Conservation (phyloP, 164 flowering plant genomes). For the Warburgia ugandensis region DNA sequence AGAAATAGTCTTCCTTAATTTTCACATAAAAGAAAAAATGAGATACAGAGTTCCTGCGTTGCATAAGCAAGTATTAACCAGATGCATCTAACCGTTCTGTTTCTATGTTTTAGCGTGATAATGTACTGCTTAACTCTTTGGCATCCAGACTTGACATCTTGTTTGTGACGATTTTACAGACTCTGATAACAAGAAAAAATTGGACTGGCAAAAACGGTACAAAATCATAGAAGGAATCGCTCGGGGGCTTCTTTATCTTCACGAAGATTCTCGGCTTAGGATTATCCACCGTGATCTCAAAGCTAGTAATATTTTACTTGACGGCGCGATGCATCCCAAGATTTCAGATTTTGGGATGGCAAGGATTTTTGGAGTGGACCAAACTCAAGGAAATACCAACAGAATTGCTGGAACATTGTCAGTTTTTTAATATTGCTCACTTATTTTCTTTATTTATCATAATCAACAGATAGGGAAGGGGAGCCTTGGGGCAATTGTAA, state of each 20-base stretch:
- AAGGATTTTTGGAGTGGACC: constrained; percentile 25
- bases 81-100: too few species aligned
- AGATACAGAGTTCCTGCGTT: too few species aligned
- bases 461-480: neutral
- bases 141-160: too few species aligned
- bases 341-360: constrained; percentile 45
- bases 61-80: too few species aligned
- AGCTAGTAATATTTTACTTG: constrained; percentile 43
- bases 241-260: too few species aligned
- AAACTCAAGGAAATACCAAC: constrained; percentile 16
- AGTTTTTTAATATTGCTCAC: constrained; percentile 5
- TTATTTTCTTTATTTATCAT: neutral
- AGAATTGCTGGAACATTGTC: constrained; percentile 32
- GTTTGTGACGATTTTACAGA: neutral
- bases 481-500: too few species aligned
- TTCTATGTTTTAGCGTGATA: too few species aligned
- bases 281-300: too few species aligned
- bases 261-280: too few species aligned
- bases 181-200: neutral
- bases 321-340: constrained; percentile 34
- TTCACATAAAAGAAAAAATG: too few species aligned
- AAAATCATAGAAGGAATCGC: constrained; percentile 15
- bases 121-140: too few species aligned
- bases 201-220: constrained; percentile 19
- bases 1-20: too few species aligned